Base-by-base conservation (phyloP, 2,329 filamentous ascomycete species). In the Ophiocordyceps robertsii region DNA sequence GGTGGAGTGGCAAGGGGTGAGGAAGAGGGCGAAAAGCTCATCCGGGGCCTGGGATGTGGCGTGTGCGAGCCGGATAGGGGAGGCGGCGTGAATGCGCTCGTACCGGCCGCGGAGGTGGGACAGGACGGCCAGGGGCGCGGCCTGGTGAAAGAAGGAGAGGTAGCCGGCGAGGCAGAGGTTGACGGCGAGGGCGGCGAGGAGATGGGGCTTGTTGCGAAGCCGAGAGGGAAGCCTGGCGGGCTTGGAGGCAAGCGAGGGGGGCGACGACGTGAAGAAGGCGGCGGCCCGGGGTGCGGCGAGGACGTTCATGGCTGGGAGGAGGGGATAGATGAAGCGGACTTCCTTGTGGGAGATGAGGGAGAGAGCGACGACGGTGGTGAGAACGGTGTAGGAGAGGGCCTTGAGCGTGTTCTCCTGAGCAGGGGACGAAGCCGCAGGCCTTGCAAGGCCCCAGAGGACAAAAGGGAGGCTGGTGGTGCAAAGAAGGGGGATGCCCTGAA, bases 1-100 rank as follows among this genome's bases (percentile, higher is more conserved):
- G 0, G 90, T 96, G 50, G 84, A 85, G 68, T 98, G 92, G 64
- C 92, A 98, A 10, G 92, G 92, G 73, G 89, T 94, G 21, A 98
- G 72, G 64, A 96, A 95, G 17, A 83, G 82, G 30, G 81, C 77
- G 52, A 80, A 81, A 11, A 78, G 68, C 45, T 75, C 71, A 31
- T 65, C 53, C 50, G 21, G 36, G 14, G 51, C 43, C 7, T 47
- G 43, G 47, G 43, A 42, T 43, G 47, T 40, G 14, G 30, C 35
- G 37, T 54, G 54, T 19, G 53, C 49, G 24, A 52, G 41, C 3
- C 43, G 45, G 7, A 51, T 49, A 35, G 52, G 19, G 19, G 19
- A 46, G 27, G 50, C 32, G 1, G 72, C 66, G 50, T 77, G 70
- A 30, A 76, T 62, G 37, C 60, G 61, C 58, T 84, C 75, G 58